These are phyloP conservation scores for Podaxis sp. DNA, from an alignment of 768 basidiomycete species.

Conservation along the genomic window DNA sequence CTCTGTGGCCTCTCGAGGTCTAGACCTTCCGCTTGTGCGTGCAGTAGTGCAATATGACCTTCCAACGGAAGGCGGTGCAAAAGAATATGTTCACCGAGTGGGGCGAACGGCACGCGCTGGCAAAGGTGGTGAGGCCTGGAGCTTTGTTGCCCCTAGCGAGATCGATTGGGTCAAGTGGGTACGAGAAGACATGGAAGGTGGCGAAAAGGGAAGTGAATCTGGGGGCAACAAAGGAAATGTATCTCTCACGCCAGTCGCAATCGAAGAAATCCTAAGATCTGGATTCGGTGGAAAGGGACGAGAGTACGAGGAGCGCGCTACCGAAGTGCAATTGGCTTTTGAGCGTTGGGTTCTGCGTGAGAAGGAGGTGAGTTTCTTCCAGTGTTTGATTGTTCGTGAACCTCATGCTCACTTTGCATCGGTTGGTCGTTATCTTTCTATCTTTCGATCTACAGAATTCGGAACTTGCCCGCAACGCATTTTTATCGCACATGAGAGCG, in stretches of 20 bases:
- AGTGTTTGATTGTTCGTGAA: conserved; percentile 1
- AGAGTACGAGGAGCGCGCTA: conserved; percentile 88
- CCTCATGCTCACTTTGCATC: conserved; percentile 7
- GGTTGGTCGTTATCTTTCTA: not conserved
- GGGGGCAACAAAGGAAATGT: conserved; percentile 31
- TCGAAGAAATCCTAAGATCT: conserved; percentile 69
- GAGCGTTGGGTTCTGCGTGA: conserved; percentile 86
- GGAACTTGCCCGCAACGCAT: conserved; percentile 78
- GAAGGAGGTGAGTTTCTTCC: conserved; percentile 53
- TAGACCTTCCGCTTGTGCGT: conserved; percentile 92
- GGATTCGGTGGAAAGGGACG: conserved; percentile 85
- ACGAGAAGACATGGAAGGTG: conserved; percentile 74
- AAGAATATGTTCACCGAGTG: conserved; percentile 95
- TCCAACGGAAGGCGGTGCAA: conserved; percentile 94
- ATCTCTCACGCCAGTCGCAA: conserved; percentile 55
- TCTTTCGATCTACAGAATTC: conserved; percentile 55
- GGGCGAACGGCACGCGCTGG: conserved; percentile 97
- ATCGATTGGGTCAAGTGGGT: conserved; percentile 90
- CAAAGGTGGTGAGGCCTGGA: conserved; percentile 95
- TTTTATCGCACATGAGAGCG: conserved; percentile 89
- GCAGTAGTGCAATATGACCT: conserved; percentile 96
- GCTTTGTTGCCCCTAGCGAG: conserved; percentile 86
- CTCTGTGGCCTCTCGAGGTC: conserved; percentile 96
- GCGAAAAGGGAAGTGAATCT: conserved; percentile 27
- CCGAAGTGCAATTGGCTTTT: conserved; percentile 92